Evolutionary conservation across 129 eudicot species (phyloP).

Genomic region (Lactuca saligna): DNA sequence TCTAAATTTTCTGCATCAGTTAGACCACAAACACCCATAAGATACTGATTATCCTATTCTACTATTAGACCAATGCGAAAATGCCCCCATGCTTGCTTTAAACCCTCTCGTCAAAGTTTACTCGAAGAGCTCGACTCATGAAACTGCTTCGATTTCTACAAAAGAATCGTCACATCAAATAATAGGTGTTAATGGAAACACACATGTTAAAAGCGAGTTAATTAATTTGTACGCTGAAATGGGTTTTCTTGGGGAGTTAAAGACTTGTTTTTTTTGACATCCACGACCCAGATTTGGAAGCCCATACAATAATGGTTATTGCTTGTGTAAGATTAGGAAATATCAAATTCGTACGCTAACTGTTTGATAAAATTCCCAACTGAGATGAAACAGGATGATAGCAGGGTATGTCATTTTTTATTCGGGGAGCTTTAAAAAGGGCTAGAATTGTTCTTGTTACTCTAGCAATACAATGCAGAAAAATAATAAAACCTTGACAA

Average conservation of each 20-base stretch:
- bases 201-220: conserved; percentile 39
- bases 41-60: conserved; percentile 30
- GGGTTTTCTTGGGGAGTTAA: conserved; percentile 22
- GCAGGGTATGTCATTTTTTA: conserved; percentile 32
- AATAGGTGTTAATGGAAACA: conserved; percentile 34
- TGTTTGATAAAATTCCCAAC: conserved; percentile 51
- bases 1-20: conserved; percentile 40
- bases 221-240: conserved; percentile 38
- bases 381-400: conserved; percentile 57
- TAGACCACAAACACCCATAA: conserved; percentile 40
- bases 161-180: conserved; percentile 12
- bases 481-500: too few relatives aligned
- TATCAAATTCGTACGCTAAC: conserved; percentile 31
- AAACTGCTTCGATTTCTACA: conserved; percentile 32
- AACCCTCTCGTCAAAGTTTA: conserved; percentile 41
- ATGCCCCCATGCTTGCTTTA: conserved; percentile 34
- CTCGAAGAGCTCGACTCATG: conserved; percentile 29
- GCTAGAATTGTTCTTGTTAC: conserved; percentile 15
- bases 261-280: conserved; percentile 22
- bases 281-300: conserved; percentile 30
- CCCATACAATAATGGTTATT: conserved; percentile 37
- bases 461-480: too few relatives aligned
- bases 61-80: conserved; percentile 28
- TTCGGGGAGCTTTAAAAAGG: conserved; percentile 25
- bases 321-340: conserved; percentile 45